phyloP scores from a whole-genome alignment of 345 rosid species.

The Arabidopsis arenosa region DNA sequence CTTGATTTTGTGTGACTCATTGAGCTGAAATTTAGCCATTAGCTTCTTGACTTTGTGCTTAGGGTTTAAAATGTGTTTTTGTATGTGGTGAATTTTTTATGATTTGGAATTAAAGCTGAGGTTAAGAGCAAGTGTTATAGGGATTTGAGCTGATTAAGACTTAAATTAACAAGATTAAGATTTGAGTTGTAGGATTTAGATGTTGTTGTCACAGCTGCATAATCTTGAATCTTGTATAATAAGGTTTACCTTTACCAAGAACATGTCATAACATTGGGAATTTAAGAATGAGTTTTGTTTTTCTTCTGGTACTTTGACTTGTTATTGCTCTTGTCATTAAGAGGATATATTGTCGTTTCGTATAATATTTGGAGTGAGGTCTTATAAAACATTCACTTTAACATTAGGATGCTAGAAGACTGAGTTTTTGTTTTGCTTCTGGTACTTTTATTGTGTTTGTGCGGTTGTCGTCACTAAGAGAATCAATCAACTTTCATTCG shows the following conservation, averaged over 20 bases:
- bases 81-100: not conserved
- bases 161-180: not conserved
- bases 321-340: not conserved
- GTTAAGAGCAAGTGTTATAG: not conserved
- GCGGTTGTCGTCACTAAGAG: not conserved
- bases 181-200: not conserved
- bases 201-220: slow-evolving; percentile 17
- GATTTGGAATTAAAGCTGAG: slow-evolving; percentile 8
- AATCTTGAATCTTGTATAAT: slow-evolving; percentile 4
- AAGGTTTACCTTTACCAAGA: not conserved
- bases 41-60: not conserved
- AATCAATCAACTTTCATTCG: not conserved
- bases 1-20: not conserved
- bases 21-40: not conserved
- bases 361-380: not conserved
- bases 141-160: slow-evolving; percentile 17
- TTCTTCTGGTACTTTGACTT: not conserved
- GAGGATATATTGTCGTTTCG: not conserved
- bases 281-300: not conserved
- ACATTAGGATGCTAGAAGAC: not conserved
- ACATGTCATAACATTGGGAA: not conserved
- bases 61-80: not conserved
- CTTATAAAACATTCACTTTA: not conserved
- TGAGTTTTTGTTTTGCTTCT: slow-evolving; percentile 3
- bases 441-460: not conserved